These are phyloP conservation scores for Trametes hirsuta DNA, from an alignment of 1,284 basidiomycete genomes.

Conservation along the genomic window DNA sequence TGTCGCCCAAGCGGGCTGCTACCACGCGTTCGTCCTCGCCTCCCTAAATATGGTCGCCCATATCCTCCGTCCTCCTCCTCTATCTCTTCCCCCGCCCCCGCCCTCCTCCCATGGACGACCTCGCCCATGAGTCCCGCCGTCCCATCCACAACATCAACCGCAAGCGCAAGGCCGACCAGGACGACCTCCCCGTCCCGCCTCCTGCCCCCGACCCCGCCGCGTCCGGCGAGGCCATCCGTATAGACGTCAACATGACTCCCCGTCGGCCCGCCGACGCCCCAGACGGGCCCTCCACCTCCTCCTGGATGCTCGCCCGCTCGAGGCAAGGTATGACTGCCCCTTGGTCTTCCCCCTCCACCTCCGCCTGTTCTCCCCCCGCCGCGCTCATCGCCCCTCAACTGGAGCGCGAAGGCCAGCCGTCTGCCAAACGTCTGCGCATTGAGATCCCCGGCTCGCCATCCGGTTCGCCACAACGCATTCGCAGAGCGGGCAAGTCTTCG, in stretches of 20 bases:
- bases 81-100: conserved; percentile 32
- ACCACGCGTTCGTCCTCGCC: conserved; percentile 38
- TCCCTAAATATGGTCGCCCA: conserved; percentile 40
- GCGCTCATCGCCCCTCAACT: conserved; percentile 19
- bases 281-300: conserved; percentile 28
- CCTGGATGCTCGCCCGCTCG: conserved; percentile 31
- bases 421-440: conserved; percentile 42
- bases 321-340: conserved; percentile 24
- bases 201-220: conserved; percentile 30
- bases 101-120: conserved; percentile 51
- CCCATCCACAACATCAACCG: conserved; percentile 44
- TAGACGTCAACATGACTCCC: conserved; percentile 38
- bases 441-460: conserved; percentile 33
- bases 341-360: conserved; percentile 26
- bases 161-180: conserved; percentile 59
- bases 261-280: conserved; percentile 39
- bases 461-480: conserved; percentile 27
- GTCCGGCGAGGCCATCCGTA: conserved; percentile 31
- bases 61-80: conserved; percentile 34
- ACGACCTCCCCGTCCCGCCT: conserved; percentile 39
- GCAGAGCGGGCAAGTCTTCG: conserved; percentile 24
- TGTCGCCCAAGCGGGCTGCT: conserved; percentile 33
- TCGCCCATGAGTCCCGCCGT: conserved; percentile 45
- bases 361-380: conserved; percentile 34
- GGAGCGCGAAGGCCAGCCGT: conserved; percentile 34